Evolutionary conservation across 306 rosid genomes (phyloP).

Genomic region (Quercus rubra): DNA sequence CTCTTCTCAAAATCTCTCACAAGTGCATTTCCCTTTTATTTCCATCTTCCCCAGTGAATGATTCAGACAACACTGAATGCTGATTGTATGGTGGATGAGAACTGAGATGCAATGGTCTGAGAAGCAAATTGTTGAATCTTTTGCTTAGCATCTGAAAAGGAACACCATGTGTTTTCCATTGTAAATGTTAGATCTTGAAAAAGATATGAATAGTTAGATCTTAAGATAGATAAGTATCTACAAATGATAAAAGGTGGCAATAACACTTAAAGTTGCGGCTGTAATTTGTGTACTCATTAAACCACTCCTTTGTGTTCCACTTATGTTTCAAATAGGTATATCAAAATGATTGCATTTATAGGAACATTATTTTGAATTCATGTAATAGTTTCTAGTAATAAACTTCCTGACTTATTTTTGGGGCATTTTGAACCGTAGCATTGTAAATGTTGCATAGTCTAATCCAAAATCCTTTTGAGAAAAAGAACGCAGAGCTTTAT

Average conservation of each 20-base stretch:
- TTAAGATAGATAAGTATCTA: not conserved
- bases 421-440: not conserved
- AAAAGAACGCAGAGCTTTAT: not conserved
- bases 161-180: conserved; percentile 17
- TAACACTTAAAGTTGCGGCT: not conserved
- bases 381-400: not conserved
- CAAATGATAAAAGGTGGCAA: not conserved
- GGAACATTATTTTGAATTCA: not conserved
- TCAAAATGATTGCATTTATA: not conserved
- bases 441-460: not conserved
- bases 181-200: not conserved
- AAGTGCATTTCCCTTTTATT: conserved; percentile 20
- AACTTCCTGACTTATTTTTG: not conserved
- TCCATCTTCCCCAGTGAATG: conserved; percentile 8
- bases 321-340: not conserved
- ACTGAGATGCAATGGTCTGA: conserved; percentile 71
- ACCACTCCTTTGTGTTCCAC: not conserved
- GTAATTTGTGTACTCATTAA: not conserved
- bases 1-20: conserved; percentile 32
- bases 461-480: not conserved
- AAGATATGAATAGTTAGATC: not conserved
- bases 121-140: conserved; percentile 91
- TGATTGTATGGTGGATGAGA: conserved; percentile 77
- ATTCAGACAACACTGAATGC: conserved; percentile 78
- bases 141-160: conserved; percentile 83